phyloP scores from a whole-genome alignment of 192 early-diverging fungal genomes.

The Irineochytrium annulatum region DNA sequence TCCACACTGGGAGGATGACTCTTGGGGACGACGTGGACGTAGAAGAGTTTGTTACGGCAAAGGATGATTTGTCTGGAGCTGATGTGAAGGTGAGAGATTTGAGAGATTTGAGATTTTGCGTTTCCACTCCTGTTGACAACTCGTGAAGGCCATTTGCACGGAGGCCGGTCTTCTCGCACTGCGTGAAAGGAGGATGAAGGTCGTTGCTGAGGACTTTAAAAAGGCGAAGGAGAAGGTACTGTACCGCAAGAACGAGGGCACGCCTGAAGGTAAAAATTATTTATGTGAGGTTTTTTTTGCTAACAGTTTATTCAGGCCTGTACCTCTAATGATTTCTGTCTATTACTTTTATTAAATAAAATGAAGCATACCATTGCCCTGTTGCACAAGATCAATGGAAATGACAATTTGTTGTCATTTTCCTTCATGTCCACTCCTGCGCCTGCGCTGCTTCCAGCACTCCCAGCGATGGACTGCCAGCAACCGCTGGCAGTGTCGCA shows the following conservation, averaged over 20 bases:
- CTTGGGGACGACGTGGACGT: constrained; percentile 96
- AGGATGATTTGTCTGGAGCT: constrained; percentile 97
- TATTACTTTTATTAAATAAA: background rate
- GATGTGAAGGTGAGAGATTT: constrained; percentile 77
- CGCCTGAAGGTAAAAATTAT: constrained; percentile 86
- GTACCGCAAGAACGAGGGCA: constrained; percentile 97
- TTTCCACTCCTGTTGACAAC: background rate
- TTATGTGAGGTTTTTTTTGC: background rate
- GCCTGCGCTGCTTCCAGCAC: too few species aligned
- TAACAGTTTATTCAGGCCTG: constrained; percentile 5
- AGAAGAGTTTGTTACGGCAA: constrained; percentile 99
- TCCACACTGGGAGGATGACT: constrained; percentile 96
- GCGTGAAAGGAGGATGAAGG: constrained; percentile 97
- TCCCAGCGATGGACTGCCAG: too few species aligned
- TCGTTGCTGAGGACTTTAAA: constrained; percentile 92
- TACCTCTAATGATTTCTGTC: background rate
- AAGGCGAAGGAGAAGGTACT: constrained; percentile 99
- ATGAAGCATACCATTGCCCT: too few species aligned
- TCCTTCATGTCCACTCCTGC: too few species aligned
- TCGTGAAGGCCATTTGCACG: constrained; percentile 88
- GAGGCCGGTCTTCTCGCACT: constrained; percentile 97
- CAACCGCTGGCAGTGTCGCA: too few species aligned
- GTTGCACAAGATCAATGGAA: too few species aligned
- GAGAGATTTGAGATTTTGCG: background rate
- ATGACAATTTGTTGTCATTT: too few species aligned